Evolutionary conservation across 1,139 yeast species (phyloP), one percentile per base, ranked within the genome.

Genomic region (Yamadazyma taylorii): DNA sequence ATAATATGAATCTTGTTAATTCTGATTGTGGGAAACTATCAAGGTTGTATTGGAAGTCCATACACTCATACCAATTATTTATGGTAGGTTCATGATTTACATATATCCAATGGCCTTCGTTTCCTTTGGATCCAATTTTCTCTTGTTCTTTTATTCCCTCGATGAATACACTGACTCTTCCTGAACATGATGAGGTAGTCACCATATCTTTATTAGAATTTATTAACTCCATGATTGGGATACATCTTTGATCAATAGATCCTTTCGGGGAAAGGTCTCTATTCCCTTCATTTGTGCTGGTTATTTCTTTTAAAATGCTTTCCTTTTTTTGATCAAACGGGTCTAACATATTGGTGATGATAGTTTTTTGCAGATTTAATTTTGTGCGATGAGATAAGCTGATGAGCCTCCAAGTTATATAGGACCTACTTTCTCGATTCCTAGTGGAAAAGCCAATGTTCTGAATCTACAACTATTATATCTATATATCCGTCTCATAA

Each of bases 151-250:
- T 66, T 30, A 53, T 56, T 1, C 95, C 95, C 54, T 86, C 95
- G 3, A 83, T 59, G 53, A 84, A 87, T 0, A 87, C 88, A 38
- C 90, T 81, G 2, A 87, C 83, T 53, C 96, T 65, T 1, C 96
- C 96, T 0, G 95, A 85, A 47, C 96, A 87, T 11, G 94, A 83
- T 1, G 95, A 85, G 0, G 96, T 86, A 2, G 95, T 87, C 7
- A 87, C 92, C 81, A 85, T 75, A 49, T 84, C 79, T 0, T 60
- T 51, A 47, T 79, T 78, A 2, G 72, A 49, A 51, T 87, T 87
- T 49, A 87, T 83, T 24, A 81, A 59, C 14, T 76, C 58, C 41
- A 87, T 85, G 17, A 87, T 71, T 2, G 95, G 95, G 13, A 82
- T 52, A 47, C 95, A 81, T 25, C 73, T 65, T 36, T 63, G 78